Evolutionary conservation across 495 filamentous ascomycete species (phyloP).

Genomic region (Penicillium herquei): DNA sequence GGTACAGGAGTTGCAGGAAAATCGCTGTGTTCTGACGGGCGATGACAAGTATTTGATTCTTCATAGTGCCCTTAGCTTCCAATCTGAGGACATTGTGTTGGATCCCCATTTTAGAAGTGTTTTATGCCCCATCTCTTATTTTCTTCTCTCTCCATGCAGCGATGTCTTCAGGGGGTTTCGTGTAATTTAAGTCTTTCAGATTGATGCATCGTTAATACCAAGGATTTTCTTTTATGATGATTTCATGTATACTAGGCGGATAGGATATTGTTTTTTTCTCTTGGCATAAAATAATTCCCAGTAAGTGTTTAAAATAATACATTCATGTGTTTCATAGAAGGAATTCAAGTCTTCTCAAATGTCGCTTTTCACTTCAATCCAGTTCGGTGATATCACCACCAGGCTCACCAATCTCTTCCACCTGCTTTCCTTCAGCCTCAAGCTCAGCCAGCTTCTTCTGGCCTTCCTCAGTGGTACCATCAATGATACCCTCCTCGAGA

Average conservation of each 20-base stretch:
- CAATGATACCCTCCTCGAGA: conserved; percentile 88
- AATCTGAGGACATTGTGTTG: conserved; percentile 12
- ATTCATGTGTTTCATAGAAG: conserved; percentile 11
- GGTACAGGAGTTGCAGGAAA: conserved; percentile 2
- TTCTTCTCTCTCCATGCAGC: conserved; percentile 32
- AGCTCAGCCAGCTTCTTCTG: conserved; percentile 73
- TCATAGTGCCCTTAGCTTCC: conserved; percentile 14
- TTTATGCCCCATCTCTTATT: conserved; percentile 13
- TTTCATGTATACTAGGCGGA: no score
- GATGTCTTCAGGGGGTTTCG: conserved; percentile 22
- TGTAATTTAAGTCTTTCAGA: conserved; percentile 32
- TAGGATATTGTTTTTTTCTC: no score
- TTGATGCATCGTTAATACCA: conserved; percentile 31
- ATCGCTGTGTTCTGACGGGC: background rate
- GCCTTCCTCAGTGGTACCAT: conserved; percentile 93
- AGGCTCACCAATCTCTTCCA: conserved; percentile 32
- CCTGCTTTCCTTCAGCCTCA: conserved; percentile 56
- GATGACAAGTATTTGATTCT: conserved; percentile 2
- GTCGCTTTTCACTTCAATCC: conserved; percentile 28
- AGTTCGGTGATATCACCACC: conserved; percentile 42
- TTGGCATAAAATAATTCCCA: no score
- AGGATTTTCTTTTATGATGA: conserved; percentile 4
- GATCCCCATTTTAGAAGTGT: conserved; percentile 16
- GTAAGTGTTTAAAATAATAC: background rate
- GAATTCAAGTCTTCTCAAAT: background rate